These are phyloP conservation scores for Plenodomus tracheiphilus DNA, from an alignment of 2,329 filamentous ascomycete species.

Conservation along the genomic window DNA sequence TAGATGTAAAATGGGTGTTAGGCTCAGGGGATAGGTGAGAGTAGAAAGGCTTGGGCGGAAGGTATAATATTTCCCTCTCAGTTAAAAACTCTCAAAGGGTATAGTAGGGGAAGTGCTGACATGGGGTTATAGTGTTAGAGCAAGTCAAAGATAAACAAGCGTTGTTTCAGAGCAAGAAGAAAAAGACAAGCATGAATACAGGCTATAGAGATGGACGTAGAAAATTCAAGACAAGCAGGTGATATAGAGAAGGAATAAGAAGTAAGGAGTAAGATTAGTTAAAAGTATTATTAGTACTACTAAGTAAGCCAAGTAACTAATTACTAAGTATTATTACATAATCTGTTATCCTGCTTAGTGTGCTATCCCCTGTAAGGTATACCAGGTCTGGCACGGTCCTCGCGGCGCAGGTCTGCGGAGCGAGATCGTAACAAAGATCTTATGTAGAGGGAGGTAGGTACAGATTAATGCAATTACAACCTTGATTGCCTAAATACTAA, in stretches of 20 bases:
- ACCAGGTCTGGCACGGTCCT: too few relatives aligned
- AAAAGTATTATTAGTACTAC: slow-evolving; percentile 33
- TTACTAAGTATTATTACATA: too few relatives aligned
- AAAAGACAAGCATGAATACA: slow-evolving; percentile 29
- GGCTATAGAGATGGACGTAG: slow-evolving; percentile 15
- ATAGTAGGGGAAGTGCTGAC: slow-evolving; percentile 14
- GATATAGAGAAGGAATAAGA: slow-evolving; percentile 33
- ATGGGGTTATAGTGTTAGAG: slow-evolving; percentile 58
- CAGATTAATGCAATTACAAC: too few relatives aligned
- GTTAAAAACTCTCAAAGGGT: too few relatives aligned
- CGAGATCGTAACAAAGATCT: too few relatives aligned
- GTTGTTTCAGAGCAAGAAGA: slow-evolving; percentile 52
- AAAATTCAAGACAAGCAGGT: slow-evolving; percentile 24
- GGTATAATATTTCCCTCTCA: slow-evolving; percentile 53
- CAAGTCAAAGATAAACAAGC: slow-evolving; percentile 68
- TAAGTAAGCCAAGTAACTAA: too few relatives aligned
- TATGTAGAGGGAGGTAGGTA: too few relatives aligned
- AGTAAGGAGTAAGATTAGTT: slow-evolving; percentile 25
- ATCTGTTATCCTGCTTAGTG: too few relatives aligned
- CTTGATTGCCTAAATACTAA: too few relatives aligned
- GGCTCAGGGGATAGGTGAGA: slow-evolving; percentile 75
- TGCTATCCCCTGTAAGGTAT: too few relatives aligned
- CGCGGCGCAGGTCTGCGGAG: too few relatives aligned
- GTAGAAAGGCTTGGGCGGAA: slow-evolving; percentile 87
- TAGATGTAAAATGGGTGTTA: slow-evolving; percentile 77